A percentile compares a stretch with the other conserved stretches of the same genome.
These are phyloP conservation scores for Echinosophora koreensis DNA, from an alignment of 306 rosid species.

Conservation along the genomic window DNA sequence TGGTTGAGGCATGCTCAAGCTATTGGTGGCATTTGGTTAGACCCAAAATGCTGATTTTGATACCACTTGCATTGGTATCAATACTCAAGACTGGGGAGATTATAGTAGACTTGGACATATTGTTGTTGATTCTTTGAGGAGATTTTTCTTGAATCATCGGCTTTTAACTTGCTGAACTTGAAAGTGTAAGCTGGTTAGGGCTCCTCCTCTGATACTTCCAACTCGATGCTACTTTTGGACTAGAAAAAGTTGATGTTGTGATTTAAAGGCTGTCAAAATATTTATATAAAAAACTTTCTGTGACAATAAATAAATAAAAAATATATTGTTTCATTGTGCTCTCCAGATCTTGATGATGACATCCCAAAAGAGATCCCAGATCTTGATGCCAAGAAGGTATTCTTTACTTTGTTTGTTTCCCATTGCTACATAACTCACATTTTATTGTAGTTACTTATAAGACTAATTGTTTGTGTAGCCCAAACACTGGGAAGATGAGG, in stretches of 20 bases:
- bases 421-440: slow-evolving; percentile 27
- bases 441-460: slow-evolving; percentile 33
- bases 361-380: slow-evolving; percentile 83
- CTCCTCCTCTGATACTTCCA: not conserved
- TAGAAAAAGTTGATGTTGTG: not conserved
- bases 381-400: slow-evolving; percentile 92
- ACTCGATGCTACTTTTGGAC: not conserved
- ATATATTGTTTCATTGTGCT: not conserved
- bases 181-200: not conserved
- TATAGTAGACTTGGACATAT: not conserved
- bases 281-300: too few relatives aligned
- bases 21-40: slow-evolving; percentile 12
- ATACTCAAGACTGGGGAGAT: not conserved
- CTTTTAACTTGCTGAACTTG: not conserved
- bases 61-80: not conserved
- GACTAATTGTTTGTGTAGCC: slow-evolving; percentile 63
- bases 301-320: too few relatives aligned
- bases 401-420: slow-evolving; percentile 7
- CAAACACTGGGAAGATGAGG: slow-evolving; percentile 99
- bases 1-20: not conserved
- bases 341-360: slow-evolving; percentile 66
- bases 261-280: not conserved
- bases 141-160: not conserved
- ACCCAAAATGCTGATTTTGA: not conserved
- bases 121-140: not conserved